Evolutionary conservation across 495 filamentous ascomycete genomes (phyloP).

Genomic region (Penicillium egyptiacum): DNA sequence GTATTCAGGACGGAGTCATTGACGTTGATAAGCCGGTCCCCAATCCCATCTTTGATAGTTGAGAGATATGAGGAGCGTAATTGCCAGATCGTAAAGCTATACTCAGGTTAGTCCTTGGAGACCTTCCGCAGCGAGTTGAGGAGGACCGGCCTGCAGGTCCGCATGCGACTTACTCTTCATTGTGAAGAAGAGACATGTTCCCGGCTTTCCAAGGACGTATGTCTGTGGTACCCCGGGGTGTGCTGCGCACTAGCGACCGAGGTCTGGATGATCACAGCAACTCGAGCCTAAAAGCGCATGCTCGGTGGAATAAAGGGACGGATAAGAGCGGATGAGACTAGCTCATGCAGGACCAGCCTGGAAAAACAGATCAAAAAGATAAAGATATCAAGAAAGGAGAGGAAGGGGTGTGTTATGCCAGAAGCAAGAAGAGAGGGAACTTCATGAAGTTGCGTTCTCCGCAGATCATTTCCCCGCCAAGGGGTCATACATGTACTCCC

Average conservation of each 20-base stretch:
- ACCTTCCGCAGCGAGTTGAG: conserved; percentile 4
- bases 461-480: conserved; percentile 32
- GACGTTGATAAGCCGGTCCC: conserved; percentile 90
- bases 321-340: conserved; percentile 16
- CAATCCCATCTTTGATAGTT: conserved; percentile 89
- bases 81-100: conserved; percentile 89
- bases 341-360: conserved; percentile 43
- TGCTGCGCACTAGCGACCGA: conserved; percentile 10
- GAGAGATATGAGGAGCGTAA: conserved; percentile 88
- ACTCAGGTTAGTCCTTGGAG: conserved; percentile 20
- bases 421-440: conserved; percentile 14
- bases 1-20: conserved; percentile 88
- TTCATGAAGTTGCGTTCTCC: conserved; percentile 25
- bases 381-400: conserved; percentile 11
- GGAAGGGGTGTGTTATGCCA: conserved; percentile 11
- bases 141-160: conserved; percentile 1
- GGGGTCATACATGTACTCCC: conserved; percentile 4
- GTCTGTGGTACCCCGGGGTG: background rate
- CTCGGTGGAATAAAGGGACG: conserved; percentile 15
- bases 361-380: conserved; percentile 16
- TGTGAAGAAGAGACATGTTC: conserved; percentile 89
- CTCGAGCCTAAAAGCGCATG: conserved; percentile 16
- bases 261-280: conserved; percentile 6
- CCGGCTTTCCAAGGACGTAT: background rate
- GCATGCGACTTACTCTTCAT: conserved; percentile 77